Evolutionary conservation across 768 basidiomycete genomes (phyloP).

Genomic region (Rhizopogon rudus): DNA sequence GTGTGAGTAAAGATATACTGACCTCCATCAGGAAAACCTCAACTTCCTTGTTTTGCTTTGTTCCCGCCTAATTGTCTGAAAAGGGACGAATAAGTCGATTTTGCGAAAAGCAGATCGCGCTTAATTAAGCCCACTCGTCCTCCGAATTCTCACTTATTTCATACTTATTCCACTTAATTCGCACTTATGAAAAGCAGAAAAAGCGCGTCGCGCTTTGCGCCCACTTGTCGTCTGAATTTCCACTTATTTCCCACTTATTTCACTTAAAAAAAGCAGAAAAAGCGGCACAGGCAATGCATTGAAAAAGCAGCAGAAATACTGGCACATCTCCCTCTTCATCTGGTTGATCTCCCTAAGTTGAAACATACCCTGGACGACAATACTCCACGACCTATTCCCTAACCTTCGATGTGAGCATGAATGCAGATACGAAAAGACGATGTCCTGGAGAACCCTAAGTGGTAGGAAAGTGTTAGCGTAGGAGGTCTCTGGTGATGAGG

Average conservation of each 20-base stretch:
- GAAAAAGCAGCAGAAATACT: no score
- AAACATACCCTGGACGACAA: no score
- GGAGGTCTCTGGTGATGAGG: conserved; percentile 72
- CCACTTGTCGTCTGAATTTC: background rate
- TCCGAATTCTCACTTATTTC: background rate
- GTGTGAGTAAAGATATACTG: no score
- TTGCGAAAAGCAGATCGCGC: background rate
- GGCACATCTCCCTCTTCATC: no score
- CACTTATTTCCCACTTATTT: background rate
- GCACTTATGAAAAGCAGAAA: background rate
- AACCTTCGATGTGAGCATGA: no score
- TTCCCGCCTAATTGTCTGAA: background rate
- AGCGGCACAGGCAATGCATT: no score
- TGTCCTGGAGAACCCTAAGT: no score
- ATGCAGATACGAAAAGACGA: no score
- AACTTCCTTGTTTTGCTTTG: no score
- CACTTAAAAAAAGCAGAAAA: background rate
- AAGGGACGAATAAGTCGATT: background rate
- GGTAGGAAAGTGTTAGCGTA: conserved; percentile 68
- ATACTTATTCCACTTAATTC: background rate
- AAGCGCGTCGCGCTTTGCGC: background rate
- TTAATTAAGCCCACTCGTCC: background rate
- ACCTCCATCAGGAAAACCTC: no score
- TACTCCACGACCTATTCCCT: no score
- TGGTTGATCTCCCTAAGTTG: no score